Percentiles rank a stretch among this genome's conserved stretches.
These are phyloP conservation scores for Tephrocybe sp. DNA, from an alignment of 768 basidiomycete species.

Conservation along the genomic window DNA sequence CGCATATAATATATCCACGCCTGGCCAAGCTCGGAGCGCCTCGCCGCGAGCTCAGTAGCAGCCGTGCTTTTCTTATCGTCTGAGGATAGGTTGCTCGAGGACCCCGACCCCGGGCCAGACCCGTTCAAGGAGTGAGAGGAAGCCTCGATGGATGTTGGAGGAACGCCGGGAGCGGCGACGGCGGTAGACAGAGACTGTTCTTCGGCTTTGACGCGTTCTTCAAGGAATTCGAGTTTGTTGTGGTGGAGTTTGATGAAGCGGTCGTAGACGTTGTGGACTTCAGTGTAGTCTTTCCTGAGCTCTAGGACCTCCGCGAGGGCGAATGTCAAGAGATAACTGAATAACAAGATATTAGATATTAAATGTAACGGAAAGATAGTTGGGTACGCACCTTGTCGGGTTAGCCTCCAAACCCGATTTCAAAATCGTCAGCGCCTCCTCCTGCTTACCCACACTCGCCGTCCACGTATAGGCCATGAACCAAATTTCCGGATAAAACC, in stretches of 20 bases:
- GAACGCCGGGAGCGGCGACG: conserved; percentile 3
- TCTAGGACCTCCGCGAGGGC: conserved; percentile 78
- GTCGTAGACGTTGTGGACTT: conserved; percentile 71
- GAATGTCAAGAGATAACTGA: conserved; percentile 87
- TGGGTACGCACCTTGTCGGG: conserved; percentile 57
- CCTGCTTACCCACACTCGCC: conserved; percentile 66
- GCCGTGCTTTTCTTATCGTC: conserved; percentile 56
- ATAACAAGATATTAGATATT: neutral
- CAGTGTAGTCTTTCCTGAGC: conserved; percentile 52
- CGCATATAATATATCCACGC: conserved; percentile 93
- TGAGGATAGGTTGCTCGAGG: conserved; percentile 47
- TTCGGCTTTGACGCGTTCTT: conserved; percentile 37
- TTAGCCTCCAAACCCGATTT: conserved; percentile 88
- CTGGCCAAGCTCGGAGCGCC: conserved; percentile 69
- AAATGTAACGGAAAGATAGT: neutral
- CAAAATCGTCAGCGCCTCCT: conserved; percentile 79
- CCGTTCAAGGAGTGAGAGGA: conserved; percentile 3
- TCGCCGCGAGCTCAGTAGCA: conserved; percentile 51
- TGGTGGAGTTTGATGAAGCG: conserved; percentile 68
- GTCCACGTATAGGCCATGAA: conserved; percentile 90
- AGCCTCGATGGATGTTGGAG: conserved; percentile 11
- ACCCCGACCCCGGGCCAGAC: no score
- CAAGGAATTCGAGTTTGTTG: conserved; percentile 42
- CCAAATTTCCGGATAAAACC: conserved; percentile 96
- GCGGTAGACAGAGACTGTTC: no score